phyloP scores from a whole-genome alignment of 352 stramenopile genomes.

The Phytophthora boehmeriae region DNA sequence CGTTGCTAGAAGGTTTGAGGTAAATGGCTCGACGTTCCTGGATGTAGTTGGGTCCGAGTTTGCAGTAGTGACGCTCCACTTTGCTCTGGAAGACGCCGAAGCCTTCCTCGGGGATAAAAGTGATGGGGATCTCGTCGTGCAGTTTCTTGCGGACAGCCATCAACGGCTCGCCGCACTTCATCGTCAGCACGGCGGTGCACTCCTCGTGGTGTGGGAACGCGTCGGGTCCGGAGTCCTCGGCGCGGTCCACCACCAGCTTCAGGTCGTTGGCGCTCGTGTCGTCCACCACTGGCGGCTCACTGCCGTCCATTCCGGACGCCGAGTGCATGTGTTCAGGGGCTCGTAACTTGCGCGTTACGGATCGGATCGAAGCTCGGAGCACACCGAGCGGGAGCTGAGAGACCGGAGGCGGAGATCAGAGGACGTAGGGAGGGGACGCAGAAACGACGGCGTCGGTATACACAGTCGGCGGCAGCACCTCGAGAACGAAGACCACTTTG shows the following conservation, averaged over 20 bases:
- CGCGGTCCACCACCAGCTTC: slow-evolving; percentile 37
- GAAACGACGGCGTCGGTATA: too few species aligned
- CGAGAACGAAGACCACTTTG: neutral
- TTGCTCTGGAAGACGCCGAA: slow-evolving; percentile 84
- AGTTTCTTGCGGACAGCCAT: slow-evolving; percentile 84
- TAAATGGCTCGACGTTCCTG: slow-evolving; percentile 76
- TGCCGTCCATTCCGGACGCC: slow-evolving; percentile 22
- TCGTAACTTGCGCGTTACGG: slow-evolving; percentile 24
- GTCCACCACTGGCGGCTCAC: slow-evolving; percentile 22
- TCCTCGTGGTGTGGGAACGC: slow-evolving; percentile 71
- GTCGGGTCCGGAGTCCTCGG: slow-evolving; percentile 26
- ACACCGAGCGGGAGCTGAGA: slow-evolving; percentile 1
- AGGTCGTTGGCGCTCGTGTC: slow-evolving; percentile 34
- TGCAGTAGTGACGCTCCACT: slow-evolving; percentile 72
- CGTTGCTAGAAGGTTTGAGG: slow-evolving; percentile 76
- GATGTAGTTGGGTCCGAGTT: slow-evolving; percentile 60
- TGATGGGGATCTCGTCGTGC: slow-evolving; percentile 71
- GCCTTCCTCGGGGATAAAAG: slow-evolving; percentile 73
- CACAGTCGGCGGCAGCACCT: too few species aligned
- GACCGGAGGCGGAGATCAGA: neutral
- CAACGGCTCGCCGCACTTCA: slow-evolving; percentile 78
- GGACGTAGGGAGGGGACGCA: too few species aligned
- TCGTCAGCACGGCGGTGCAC: slow-evolving; percentile 67
- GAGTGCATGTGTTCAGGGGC: slow-evolving; percentile 22
- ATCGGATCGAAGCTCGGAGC: neutral